phyloP scores from a whole-genome alignment of 345 rosid genomes.

The Brassica juncea region DNA sequence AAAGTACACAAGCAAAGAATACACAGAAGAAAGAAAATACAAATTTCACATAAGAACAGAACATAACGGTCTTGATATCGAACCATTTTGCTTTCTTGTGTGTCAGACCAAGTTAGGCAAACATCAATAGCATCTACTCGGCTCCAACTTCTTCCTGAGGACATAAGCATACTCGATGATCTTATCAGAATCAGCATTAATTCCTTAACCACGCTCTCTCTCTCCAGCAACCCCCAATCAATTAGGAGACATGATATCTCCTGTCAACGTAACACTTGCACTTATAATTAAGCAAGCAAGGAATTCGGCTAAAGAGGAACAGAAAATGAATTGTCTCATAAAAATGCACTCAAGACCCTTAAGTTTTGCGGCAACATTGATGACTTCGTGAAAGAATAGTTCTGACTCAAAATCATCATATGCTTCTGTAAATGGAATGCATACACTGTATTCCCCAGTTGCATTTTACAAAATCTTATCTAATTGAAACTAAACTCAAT shows the following conservation, averaged over 20 bases:
- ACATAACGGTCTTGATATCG: background rate
- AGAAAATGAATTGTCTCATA: background rate
- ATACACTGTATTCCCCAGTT: background rate
- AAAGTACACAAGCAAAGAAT: background rate
- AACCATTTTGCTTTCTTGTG: background rate
- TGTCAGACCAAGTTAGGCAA: background rate
- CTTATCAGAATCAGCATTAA: constrained; percentile 52
- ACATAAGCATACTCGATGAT: constrained; percentile 45
- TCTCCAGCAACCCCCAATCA: background rate
- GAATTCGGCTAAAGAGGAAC: background rate
- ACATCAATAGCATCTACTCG: constrained; percentile 22
- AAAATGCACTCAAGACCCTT: background rate
- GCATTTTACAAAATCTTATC: background rate
- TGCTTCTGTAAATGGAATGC: background rate
- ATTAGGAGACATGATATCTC: background rate
- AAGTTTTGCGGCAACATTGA: background rate
- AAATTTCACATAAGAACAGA: background rate
- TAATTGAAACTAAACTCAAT: too few species aligned
- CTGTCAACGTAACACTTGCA: too few species aligned
- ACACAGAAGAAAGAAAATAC: background rate
- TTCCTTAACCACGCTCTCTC: constrained; percentile 16
- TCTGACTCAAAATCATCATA: background rate
- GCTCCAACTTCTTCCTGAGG: constrained; percentile 58
- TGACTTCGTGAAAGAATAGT: too few species aligned
- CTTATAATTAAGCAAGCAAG: too few species aligned